Conservation (phyloP, 352 stramenopile species). For the Aphanomyces euteiches region DNA sequence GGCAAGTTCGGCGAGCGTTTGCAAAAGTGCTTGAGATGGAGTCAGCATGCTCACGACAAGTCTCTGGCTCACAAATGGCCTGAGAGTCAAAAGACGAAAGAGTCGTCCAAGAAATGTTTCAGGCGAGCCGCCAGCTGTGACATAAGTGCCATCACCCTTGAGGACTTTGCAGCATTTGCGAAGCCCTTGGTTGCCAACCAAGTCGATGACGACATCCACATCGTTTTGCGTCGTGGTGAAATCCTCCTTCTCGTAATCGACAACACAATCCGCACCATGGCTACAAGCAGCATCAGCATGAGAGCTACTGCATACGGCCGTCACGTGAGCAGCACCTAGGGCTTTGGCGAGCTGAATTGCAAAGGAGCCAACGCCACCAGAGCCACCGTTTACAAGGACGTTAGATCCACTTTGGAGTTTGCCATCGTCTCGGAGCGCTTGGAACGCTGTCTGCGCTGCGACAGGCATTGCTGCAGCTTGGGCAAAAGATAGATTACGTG, state of each 20-base stretch:
- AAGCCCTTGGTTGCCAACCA: neutral
- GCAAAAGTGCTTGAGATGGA: conserved; percentile 10
- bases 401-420: conserved; percentile 43
- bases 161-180: neutral
- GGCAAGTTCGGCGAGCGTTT: neutral
- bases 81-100: neutral
- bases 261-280: conserved; percentile 40
- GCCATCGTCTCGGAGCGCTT: conserved; percentile 37
- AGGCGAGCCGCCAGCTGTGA: neutral
- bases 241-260: conserved; percentile 47
- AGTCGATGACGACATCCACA: neutral
- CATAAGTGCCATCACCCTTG: neutral
- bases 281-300: conserved; percentile 41
- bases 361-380: conserved; percentile 39
- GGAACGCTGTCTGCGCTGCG: conserved; percentile 41
- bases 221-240: conserved; percentile 7
- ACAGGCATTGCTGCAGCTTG: conserved; percentile 41
- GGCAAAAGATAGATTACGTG: conserved; percentile 42
- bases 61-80: neutral
- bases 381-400: conserved; percentile 48
- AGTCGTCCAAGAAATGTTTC: neutral
- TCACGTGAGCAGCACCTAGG: conserved; percentile 34
- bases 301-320: conserved; percentile 40
- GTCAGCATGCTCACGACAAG: neutral
- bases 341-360: conserved; percentile 46